Evolutionary conservation across 1,284 basidiomycete species (phyloP), one percentile per base, ranked within the genome.

Genomic region (Irpex sp.): DNA sequence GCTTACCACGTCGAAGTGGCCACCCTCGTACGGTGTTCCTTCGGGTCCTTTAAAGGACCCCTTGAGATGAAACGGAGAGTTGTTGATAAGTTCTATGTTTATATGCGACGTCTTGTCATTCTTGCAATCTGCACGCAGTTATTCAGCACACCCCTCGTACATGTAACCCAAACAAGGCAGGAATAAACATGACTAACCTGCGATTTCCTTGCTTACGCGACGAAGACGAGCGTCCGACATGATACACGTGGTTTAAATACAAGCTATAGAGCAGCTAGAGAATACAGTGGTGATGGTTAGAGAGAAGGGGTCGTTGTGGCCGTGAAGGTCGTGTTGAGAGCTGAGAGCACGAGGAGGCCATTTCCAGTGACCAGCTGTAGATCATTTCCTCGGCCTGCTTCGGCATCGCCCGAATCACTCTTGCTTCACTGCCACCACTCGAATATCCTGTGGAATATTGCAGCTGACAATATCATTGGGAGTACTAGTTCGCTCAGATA

Each of bases 1-100:
- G 83, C 93, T 76, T 70, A 96, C 94, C 60, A 98, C 93, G 78
- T 97, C 89, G 73, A 96, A 99, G 52, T 85, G 85, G 17, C 97
- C 97, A 40, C 96, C 96, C 70, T 96, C 88, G 70, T 98, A 99
- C 0, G 97, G 94, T 3, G 96, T 98, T 59, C 87, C 96, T 68
- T 94, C 88, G 13, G 96, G 96, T 13, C 96, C 96, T n/a, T 89
- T 86, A 76, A 97, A 97, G 0, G 91, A 86, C 1, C 96, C 96
- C 70, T 90, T 88, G 44, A 97, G 84, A 73, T 97, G 94, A 73
- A 92, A 96, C 0, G 93, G 91, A 31, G 88, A 91, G 68, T 92
- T 87, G 73, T 95, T 93, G 71, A 98, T 81, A 75, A 95, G 88
- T 66, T 93, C 90, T 69, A 98, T 90, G 67, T 79, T 82, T 73